A percentile compares a stretch with the other conserved stretches of the same genome.
Conservation (phyloP, 2,329 filamentous ascomycete genomes). For the Sclerotinia nivalis region DNA sequence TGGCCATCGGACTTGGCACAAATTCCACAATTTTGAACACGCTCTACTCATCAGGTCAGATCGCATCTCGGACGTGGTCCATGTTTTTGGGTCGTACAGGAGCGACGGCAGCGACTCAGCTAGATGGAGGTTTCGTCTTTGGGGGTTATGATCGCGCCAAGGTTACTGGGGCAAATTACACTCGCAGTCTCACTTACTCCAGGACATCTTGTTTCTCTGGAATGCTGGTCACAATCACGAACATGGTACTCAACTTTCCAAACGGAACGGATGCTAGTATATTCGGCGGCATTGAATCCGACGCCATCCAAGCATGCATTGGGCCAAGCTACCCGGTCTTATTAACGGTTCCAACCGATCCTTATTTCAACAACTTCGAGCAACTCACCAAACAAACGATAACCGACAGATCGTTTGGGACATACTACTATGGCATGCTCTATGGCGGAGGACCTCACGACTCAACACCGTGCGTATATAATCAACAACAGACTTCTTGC, state of each 20-base stretch:
- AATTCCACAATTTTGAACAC: slow-evolving; percentile 16
- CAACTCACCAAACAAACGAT: background rate
- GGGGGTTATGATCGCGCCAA: slow-evolving; percentile 20
- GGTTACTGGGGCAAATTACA: slow-evolving; percentile 9
- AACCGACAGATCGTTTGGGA: background rate
- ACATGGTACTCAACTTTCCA: slow-evolving; percentile 20
- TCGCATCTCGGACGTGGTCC: slow-evolving; percentile 18
- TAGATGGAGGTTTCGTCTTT: slow-evolving; percentile 5
- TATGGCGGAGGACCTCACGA: background rate
- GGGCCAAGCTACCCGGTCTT: slow-evolving; percentile 13
- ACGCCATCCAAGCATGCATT: slow-evolving; percentile 9
- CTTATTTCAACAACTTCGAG: background rate
- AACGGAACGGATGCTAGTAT: slow-evolving; percentile 19
- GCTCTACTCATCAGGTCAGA: slow-evolving; percentile 3
- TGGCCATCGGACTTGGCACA: slow-evolving; percentile 17
- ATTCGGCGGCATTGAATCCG: background rate
- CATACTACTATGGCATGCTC: slow-evolving; percentile 9
- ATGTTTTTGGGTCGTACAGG: slow-evolving; percentile 20
- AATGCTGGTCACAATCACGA: slow-evolving; percentile 18
- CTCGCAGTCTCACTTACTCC: background rate
- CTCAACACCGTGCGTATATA: background rate
- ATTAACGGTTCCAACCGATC: background rate
- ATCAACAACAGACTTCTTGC: background rate
- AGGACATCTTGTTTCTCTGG: slow-evolving; percentile 4
- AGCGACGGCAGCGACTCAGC: background rate